These are phyloP conservation scores for Elaeis guineensis DNA, from an alignment of 176 grass and related monocot species.

Conservation along the genomic window DNA sequence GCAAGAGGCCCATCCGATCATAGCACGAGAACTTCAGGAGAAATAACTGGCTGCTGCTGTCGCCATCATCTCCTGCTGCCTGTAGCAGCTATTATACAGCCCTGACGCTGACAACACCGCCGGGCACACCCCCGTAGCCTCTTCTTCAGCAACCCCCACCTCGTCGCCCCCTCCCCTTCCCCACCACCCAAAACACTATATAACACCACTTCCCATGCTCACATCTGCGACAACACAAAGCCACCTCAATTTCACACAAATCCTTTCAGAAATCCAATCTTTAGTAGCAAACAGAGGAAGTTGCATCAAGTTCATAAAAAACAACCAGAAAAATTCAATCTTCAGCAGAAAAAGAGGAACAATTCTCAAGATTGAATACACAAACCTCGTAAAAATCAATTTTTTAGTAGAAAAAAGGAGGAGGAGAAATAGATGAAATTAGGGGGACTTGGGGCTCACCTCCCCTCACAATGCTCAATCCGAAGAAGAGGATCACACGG, in stretches of 20 bases:
- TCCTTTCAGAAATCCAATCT: no score
- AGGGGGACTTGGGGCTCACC: neutral
- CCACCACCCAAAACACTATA: constrained; percentile 6
- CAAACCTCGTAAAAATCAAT: no score
- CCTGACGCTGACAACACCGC: neutral
- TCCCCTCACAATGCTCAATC: constrained; percentile 6
- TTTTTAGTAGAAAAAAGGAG: no score
- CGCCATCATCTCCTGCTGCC: neutral
- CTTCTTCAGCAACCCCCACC: constrained; percentile 13
- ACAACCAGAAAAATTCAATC: no score
- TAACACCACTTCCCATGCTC: constrained; percentile 13
- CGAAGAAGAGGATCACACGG: constrained; percentile 5
- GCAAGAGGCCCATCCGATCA: constrained; percentile 18
- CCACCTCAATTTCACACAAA: no score
- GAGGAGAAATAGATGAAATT: no score
- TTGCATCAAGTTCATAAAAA: no score
- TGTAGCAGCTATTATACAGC: neutral
- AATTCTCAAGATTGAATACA: no score
- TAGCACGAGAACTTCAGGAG: constrained; percentile 16
- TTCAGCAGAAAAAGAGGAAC: no score
- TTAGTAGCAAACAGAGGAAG: no score
- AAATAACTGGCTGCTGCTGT: constrained; percentile 9
- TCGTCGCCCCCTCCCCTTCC: neutral
- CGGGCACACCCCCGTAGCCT: neutral
- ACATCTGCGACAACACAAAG: neutral